phyloP scores from a whole-genome alignment of 495 filamentous ascomycete genomes.

The Penicillium bovifimosum region DNA sequence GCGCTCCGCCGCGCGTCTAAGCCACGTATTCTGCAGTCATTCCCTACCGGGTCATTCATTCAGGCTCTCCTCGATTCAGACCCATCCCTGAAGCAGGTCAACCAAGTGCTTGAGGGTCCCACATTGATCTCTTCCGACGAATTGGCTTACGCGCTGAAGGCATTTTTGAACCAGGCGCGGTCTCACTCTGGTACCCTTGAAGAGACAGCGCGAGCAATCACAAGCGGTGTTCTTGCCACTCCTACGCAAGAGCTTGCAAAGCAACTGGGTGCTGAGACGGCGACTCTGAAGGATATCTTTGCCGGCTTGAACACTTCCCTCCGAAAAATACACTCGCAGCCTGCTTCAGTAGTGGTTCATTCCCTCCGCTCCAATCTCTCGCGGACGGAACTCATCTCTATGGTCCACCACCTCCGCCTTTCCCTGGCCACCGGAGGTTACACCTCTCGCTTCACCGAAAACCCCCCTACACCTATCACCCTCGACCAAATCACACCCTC shows the following conservation, averaged over 20 bases:
- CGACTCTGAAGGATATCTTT: constrained; percentile 33
- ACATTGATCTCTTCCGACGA: constrained; percentile 42
- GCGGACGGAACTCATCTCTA: constrained; percentile 60
- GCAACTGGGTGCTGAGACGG: constrained; percentile 21
- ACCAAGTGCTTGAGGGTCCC: constrained; percentile 45
- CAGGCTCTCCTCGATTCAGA: constrained; percentile 55
- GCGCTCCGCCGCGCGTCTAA: constrained; percentile 49
- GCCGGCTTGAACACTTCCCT: constrained; percentile 44
- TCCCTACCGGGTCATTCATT: constrained; percentile 55
- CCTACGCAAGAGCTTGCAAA: constrained; percentile 21
- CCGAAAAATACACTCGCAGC: constrained; percentile 59
- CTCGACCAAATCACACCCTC: constrained; percentile 46
- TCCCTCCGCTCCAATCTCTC: constrained; percentile 61
- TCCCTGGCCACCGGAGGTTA: constrained; percentile 51
- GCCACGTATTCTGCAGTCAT: constrained; percentile 34
- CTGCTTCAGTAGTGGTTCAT: constrained; percentile 48
- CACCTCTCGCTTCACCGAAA: constrained; percentile 40
- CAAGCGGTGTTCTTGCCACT: constrained; percentile 25
- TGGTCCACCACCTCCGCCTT: constrained; percentile 68
- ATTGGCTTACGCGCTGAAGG: constrained; percentile 35
- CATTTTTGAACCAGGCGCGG: constrained; percentile 36
- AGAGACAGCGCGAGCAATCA: constrained; percentile 27
- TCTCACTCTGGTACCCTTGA: constrained; percentile 29
- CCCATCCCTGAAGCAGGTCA: constrained; percentile 53
- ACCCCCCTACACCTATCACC: constrained; percentile 41